Conservation (phyloP, 2,329 filamentous ascomycete species). For the Hypoxylon sp. region DNA sequence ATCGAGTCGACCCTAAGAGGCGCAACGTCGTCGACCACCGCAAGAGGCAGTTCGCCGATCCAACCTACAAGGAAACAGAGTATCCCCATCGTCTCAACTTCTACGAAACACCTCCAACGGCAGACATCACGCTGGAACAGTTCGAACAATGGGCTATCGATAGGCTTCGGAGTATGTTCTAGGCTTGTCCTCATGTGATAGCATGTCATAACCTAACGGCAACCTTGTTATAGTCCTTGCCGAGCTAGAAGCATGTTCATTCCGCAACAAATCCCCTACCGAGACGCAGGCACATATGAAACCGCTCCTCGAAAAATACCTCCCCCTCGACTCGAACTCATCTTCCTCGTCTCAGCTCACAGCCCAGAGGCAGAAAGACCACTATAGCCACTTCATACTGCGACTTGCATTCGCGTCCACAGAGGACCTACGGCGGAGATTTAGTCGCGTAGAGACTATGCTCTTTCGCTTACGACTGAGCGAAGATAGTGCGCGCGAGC, state of each 20-base stretch:
- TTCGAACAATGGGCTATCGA: conserved; percentile 99
- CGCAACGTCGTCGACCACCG: conserved; percentile 85
- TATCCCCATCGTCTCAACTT: conserved; percentile 94
- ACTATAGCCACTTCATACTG: conserved; percentile 98
- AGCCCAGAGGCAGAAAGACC: conserved; percentile 89
- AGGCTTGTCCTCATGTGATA: neutral
- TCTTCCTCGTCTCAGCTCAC: conserved; percentile 66
- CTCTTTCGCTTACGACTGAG: conserved; percentile 88
- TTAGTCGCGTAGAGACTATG: conserved; percentile 88
- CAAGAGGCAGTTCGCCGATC: conserved; percentile 87
- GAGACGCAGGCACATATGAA: conserved; percentile 90
- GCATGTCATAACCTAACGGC: conserved; percentile 36
- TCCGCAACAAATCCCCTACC: conserved; percentile 87
- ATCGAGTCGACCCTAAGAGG: conserved; percentile 77
- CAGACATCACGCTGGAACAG: conserved; percentile 95
- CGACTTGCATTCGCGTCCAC: conserved; percentile 92
- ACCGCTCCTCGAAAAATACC: conserved; percentile 82
- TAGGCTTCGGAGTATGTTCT: conserved; percentile 78
- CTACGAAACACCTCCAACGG: conserved; percentile 88
- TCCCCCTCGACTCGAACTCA: conserved; percentile 52
- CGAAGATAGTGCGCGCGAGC: conserved; percentile 81
- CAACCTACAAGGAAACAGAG: conserved; percentile 80
- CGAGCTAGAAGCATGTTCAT: conserved; percentile 93
- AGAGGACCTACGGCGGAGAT: conserved; percentile 89
- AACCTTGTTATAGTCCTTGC: conserved; percentile 74